Evolutionary conservation across 345 rosid genomes (phyloP).

Genomic region (Conringia planisiliqua): DNA sequence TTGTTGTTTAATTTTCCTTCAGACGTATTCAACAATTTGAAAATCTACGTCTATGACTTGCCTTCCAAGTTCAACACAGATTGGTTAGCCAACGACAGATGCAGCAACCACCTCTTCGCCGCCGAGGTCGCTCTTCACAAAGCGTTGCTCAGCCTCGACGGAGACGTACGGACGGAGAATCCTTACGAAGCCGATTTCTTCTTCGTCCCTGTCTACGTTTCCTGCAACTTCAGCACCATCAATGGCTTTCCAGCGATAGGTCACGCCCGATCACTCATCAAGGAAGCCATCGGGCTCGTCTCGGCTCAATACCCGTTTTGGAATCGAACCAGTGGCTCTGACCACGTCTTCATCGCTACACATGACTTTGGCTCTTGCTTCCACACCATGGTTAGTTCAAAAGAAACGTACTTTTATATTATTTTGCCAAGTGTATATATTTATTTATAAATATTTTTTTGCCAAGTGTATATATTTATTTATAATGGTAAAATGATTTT

Average conservation of each 20-base stretch:
- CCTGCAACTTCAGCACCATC: slow-evolving; percentile 87
- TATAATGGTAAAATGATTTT: not conserved
- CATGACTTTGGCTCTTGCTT: slow-evolving; percentile 94
- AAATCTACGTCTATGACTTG: slow-evolving; percentile 69
- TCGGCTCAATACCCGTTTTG: slow-evolving; percentile 67
- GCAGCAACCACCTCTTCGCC: slow-evolving; percentile 84
- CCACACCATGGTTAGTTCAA: slow-evolving; percentile 68
- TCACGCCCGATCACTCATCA: slow-evolving; percentile 66
- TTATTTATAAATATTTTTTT: too few relatives aligned
- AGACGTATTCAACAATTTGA: slow-evolving; percentile 60
- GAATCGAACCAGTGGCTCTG: slow-evolving; percentile 79
- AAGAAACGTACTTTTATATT: too few relatives aligned
- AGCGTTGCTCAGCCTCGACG: slow-evolving; percentile 48
- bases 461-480: too few relatives aligned
- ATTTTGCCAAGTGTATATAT: not conserved
- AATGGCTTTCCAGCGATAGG: slow-evolving; percentile 98
- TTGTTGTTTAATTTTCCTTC: not conserved
- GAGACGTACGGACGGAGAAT: slow-evolving; percentile 60
- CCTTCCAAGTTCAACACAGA: slow-evolving; percentile 72
- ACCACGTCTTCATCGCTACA: slow-evolving; percentile 84
- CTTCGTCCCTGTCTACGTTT: slow-evolving; percentile 87
- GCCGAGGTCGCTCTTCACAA: slow-evolving; percentile 90
- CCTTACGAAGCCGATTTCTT: slow-evolving; percentile 86
- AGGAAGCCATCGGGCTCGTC: slow-evolving; percentile 54
- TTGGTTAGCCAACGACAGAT: slow-evolving; percentile 79